Evolutionary conservation across 1,139 yeast genomes (phyloP).

Genomic region (Lizanozyma gosingica): DNA sequence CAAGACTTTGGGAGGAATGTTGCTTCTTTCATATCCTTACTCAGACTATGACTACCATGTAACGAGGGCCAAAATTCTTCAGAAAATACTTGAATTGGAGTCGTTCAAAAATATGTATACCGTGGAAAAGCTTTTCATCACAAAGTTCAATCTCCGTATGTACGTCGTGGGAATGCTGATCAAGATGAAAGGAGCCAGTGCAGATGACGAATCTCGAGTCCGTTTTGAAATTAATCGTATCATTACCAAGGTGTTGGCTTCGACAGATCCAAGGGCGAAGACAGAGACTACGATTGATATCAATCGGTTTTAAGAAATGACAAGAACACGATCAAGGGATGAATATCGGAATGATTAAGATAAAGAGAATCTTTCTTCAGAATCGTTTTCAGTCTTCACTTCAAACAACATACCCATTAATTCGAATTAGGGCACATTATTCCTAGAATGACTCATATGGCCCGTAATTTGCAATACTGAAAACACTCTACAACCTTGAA

Average conservation of each 20-base stretch:
- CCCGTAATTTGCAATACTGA: no score
- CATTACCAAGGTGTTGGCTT: conserved; percentile 20
- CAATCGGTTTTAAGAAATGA: conserved; percentile 25
- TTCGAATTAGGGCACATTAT: no score
- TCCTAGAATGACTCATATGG: no score
- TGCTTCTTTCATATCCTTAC: conserved; percentile 46
- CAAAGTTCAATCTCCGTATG: conserved; percentile 54
- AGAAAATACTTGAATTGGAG: conserved; percentile 35
- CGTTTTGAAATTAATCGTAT: conserved; percentile 46
- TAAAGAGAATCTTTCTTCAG: conserved; percentile 2
- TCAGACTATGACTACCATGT: conserved; percentile 29
- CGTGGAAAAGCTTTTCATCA: conserved; percentile 41
- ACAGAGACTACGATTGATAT: conserved; percentile 60
- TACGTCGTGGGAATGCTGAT: conserved; percentile 48
- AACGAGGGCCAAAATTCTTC: conserved; percentile 24
- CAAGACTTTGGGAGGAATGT: conserved; percentile 40
- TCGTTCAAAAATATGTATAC: conserved; percentile 41
- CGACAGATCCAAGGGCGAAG: conserved; percentile 18
- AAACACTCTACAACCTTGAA: no score
- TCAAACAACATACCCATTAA: no score
- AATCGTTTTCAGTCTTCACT: no score
- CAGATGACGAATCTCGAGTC: conserved; percentile 55
- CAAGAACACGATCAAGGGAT: background rate
- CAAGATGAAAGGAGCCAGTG: conserved; percentile 58
- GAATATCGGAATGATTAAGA: conserved; percentile 1